Percentiles rank a stretch among this genome's conserved stretches.
phyloP scores from a whole-genome alignment of 2,329 filamentous ascomycete species.

The Colletotrichum sp. region DNA sequence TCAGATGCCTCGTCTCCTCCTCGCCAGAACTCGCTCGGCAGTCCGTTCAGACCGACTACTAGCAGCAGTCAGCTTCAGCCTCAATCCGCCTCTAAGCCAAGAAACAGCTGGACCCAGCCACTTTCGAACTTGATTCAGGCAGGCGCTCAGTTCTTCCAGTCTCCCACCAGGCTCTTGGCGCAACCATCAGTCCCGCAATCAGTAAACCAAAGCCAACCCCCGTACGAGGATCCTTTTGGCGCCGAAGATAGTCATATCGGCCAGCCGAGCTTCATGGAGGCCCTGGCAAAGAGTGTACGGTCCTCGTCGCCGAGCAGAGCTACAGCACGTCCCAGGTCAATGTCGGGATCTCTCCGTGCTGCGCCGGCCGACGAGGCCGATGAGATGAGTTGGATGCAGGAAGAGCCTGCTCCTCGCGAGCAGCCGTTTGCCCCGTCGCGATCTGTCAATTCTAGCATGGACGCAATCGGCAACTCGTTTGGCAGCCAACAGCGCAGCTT shows the following conservation, averaged over 20 bases:
- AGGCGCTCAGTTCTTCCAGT: conserved; percentile 20
- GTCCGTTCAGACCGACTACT: conserved; percentile 51
- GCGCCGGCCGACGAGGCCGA: conserved; percentile 32
- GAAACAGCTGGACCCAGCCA: conserved; percentile 17
- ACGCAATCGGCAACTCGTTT: conserved; percentile 4
- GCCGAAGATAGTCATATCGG: conserved; percentile 28
- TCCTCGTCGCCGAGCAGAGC: neutral
- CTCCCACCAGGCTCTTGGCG: neutral
- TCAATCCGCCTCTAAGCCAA: conserved; percentile 12
- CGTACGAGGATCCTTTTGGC: conserved; percentile 33
- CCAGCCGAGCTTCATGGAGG: conserved; percentile 36
- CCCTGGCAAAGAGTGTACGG: conserved; percentile 31
- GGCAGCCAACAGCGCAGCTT: neutral
- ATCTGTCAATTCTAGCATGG: conserved; percentile 8
- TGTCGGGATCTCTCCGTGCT: conserved; percentile 8
- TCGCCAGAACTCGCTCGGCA: conserved; percentile 56
- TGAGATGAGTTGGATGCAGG: conserved; percentile 49
- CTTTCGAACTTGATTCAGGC: conserved; percentile 19
- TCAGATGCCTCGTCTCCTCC: conserved; percentile 63
- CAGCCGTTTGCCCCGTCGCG: conserved; percentile 5
- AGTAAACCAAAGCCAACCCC: conserved; percentile 18
- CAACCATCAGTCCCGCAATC: conserved; percentile 1
- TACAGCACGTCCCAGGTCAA: neutral
- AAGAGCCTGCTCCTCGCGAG: conserved; percentile 21
- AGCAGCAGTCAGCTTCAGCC: conserved; percentile 16